Base-by-base conservation (phyloP, 2,329 filamentous ascomycete species). In the Xylaria sp. region DNA sequence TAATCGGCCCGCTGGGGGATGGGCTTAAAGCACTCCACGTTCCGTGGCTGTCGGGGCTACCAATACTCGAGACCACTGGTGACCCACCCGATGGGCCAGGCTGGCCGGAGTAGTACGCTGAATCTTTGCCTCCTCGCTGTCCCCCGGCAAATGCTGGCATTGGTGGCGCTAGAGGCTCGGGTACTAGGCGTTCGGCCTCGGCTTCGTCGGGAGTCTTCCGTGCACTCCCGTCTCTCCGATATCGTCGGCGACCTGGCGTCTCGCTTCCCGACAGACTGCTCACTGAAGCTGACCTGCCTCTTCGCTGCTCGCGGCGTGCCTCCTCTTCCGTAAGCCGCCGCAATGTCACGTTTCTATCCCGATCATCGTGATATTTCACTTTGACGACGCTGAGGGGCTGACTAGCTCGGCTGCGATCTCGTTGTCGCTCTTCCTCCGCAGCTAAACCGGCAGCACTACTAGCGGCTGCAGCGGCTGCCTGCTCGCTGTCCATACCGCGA, bases 251-350 rank as follows among this genome's bases (percentile, higher is more conserved):
- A 17, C 82, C 78, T 14, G 84, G 84, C 4, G 84, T 84, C 30
- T 89, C 88, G n/a, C 82, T 81, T 4, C 83, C 88, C 3, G 87
- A 89, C 2, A 88, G 71, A 73, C 85, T 89, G 75, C 85, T 88
- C 36, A 84, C 78, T 9, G 87, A 88, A 67, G 85, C 85, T 51
- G 79, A 82, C 59, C 86, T 80, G 53, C 78, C 77, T 45, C 81
- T 76, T 57, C 80, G 77, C 27, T 78, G 75, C 9, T 79, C 78
- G 53, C 82, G 81, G 12, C 34, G 82, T 81, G 85, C 82, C 75
- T 91, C 89, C 69, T 88, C 85, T 30, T 89, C 88, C 0, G 89
- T 89, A 27, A 90, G 79, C 42, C 87, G 83, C 45, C 88, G 84
- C 50, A 91, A 79, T 14, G 88, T 91, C 65, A 91, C 84, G 70